Base-by-base conservation (phyloP, 805 yeast species). In the Cyberlindnera maritima region DNA sequence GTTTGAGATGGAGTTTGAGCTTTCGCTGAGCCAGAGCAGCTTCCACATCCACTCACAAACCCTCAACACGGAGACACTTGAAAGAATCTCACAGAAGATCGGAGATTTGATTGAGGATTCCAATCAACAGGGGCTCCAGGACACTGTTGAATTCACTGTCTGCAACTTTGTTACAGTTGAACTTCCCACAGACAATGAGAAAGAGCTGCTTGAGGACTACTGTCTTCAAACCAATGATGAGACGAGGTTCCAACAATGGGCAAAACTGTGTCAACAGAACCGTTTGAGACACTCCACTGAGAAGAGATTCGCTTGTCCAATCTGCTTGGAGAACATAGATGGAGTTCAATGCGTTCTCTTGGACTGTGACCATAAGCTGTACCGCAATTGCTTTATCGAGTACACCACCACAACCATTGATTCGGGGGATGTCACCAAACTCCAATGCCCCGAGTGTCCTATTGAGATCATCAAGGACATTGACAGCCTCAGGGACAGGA, bases 381-480 rank as follows among this genome's bases (percentile, higher is more conserved):
- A 86, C 54, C 62, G 59, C 37, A 39, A 49, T 1, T 81, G 87
- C 50, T 59, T 77, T 3, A 48, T 43, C 12, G 72, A 69, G 6
- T 80, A 74, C 49, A 74, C 72, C 41, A 50, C 58, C 1, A 61
- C 69, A 3, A 60, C 65, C 37, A 79, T 81, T 12, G 56, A 56
- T 8, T 59, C 71, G 4, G 86, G 83, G 3, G 76, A 75, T 31
- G 68, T 79, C 4, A 70, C 70, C 15, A 73, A 66, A 39, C 65
- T 82, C 2, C 81, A 80, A 57, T 82, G 88, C 54, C 86, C 87
- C 1, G 72, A 79, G 39, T 76, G 74, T 53, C 60, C 63, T 1
- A 57, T 52, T n/a, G 38, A 46, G 5, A 53, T 55, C 7, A 31
- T 57, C 9, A 54, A 59, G 12, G 35, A 63, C n/a, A 37, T 55